A percentile compares a stretch with the other conserved stretches of the same genome.
phyloP scores from a whole-genome alignment of 1,284 basidiomycete genomes.

The Lignosus rhinocerotis region DNA sequence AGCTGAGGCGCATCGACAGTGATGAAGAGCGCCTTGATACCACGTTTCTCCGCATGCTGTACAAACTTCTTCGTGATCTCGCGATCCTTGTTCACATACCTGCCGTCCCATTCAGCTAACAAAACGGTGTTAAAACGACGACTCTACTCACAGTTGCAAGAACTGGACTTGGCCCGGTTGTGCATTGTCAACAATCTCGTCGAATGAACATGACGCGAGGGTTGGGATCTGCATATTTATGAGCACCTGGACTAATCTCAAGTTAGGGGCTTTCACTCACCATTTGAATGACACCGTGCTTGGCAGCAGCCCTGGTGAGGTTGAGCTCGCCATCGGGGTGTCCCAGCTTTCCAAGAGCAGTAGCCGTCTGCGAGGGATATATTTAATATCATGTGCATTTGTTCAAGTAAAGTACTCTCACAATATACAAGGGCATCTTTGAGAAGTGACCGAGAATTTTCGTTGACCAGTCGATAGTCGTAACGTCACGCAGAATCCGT shows the following conservation, averaged over 20 bases:
- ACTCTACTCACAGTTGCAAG: slow-evolving; percentile 66
- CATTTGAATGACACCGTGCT: slow-evolving; percentile 87
- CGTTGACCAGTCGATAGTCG: slow-evolving; percentile 81
- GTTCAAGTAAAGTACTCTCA: slow-evolving; percentile 9
- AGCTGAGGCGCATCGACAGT: slow-evolving; percentile 94
- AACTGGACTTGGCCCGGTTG: slow-evolving; percentile 76
- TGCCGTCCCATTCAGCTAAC: slow-evolving; percentile 26
- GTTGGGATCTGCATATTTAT: slow-evolving; percentile 73
- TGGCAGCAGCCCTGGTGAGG: slow-evolving; percentile 82
- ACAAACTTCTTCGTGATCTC: slow-evolving; percentile 82
- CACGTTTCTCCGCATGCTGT: slow-evolving; percentile 80
- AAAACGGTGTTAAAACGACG: neutral
- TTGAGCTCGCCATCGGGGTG: slow-evolving; percentile 94
- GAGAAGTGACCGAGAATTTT: slow-evolving; percentile 73
- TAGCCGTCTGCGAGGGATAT: slow-evolving; percentile 53
- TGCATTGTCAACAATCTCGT: slow-evolving; percentile 85
- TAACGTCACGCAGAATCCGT: slow-evolving; percentile 83
- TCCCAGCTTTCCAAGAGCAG: slow-evolving; percentile 87
- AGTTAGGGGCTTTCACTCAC: slow-evolving; percentile 36
- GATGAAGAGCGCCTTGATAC: slow-evolving; percentile 86
- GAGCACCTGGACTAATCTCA: no score
- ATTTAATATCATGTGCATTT: neutral
- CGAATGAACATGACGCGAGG: slow-evolving; percentile 86
- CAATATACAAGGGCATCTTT: slow-evolving; percentile 80
- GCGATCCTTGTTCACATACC: slow-evolving; percentile 86